Conservation (phyloP, 164 flowering plant genomes). For the Aristolochia fimbriata region DNA sequence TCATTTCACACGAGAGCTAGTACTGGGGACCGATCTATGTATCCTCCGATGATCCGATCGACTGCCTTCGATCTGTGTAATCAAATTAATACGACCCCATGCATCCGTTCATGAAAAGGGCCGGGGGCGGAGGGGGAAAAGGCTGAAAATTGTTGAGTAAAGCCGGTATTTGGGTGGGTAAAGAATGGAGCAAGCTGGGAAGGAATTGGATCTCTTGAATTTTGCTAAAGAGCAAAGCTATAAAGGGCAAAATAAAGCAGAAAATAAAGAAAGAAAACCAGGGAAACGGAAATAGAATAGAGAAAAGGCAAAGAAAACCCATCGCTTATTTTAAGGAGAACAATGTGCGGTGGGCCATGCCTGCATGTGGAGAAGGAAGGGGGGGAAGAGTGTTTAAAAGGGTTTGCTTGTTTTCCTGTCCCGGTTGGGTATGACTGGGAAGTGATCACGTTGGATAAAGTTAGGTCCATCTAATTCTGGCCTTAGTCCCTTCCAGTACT, state of each 20-base stretch:
- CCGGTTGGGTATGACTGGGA: conserved; percentile 27
- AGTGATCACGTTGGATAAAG: conserved; percentile 8
- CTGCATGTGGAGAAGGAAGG: neutral
- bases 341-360: conserved; percentile 3
- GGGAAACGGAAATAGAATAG: neutral
- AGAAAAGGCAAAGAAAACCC: neutral
- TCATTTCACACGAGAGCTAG: too few species aligned
- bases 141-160: too few species aligned
- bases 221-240: conserved; percentile 12
- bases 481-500: conserved; percentile 3
- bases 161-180: too few species aligned
- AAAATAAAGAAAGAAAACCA: neutral
- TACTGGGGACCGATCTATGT: too few species aligned
- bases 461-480: conserved; percentile 34
- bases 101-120: too few species aligned
- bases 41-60: too few species aligned
- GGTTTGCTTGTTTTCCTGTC: conserved; percentile 9
- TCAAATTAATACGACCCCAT: too few species aligned
- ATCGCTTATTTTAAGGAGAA: conserved; percentile 2
- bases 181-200: too few species aligned
- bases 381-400: conserved; percentile 7
- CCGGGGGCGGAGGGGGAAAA: too few species aligned
- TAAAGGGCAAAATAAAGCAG: conserved; percentile 1
- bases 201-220: neutral
- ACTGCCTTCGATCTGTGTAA: too few species aligned